Evolutionary conservation across 805 yeast species (phyloP), one percentile per base, ranked within the genome.

Genomic region (Komagataella populi): DNA sequence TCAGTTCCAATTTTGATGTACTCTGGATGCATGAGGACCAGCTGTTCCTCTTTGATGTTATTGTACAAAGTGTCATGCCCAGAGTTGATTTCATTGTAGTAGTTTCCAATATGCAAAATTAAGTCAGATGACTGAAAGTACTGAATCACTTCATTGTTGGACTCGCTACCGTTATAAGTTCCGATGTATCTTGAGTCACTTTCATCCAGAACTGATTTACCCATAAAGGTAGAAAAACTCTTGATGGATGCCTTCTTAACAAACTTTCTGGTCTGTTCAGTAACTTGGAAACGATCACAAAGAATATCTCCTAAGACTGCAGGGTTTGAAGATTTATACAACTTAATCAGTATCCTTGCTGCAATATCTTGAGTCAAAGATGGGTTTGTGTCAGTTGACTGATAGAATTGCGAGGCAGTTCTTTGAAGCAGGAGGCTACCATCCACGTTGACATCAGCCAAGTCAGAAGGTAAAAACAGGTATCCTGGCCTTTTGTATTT

Each of bases 401-500:
- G 55, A 50, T 61, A 60, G 49, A 47, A 55, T 23, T 30, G 39
- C 14, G 10, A 5, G 14, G 39, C n/a, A 30, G 39, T 30, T 57
- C 54, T 14, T 59, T 56, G 47, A 76, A 64, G 47, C 62, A 60
- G 4, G 67, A 54, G 8, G 64, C 8, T 5, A 1, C 39, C 62
- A 52, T 67, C 68, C 51, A 80, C 71, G 4, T 60, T 43, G 12
- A 57, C 54, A 51, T 80, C 78, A 7, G 80, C 77, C 56, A 86
- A 63, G 62, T 89, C 90, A 46, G 76, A 69, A 1, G 97, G 96
- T 48, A 90, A 63, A 62, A 79, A 87, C 49, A 89, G 63, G 60
- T 84, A 89, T 14, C 95, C 96, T 0, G 97, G 97, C 62, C 82
- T 79, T 44, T 83, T 80, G 48, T 76, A 70, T 44, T 63, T 69